Percentiles rank a stretch among this genome's conserved stretches.
Evolutionary conservation across 2,329 filamentous ascomycete genomes (phyloP).

Genomic region (Fusarium sp.): DNA sequence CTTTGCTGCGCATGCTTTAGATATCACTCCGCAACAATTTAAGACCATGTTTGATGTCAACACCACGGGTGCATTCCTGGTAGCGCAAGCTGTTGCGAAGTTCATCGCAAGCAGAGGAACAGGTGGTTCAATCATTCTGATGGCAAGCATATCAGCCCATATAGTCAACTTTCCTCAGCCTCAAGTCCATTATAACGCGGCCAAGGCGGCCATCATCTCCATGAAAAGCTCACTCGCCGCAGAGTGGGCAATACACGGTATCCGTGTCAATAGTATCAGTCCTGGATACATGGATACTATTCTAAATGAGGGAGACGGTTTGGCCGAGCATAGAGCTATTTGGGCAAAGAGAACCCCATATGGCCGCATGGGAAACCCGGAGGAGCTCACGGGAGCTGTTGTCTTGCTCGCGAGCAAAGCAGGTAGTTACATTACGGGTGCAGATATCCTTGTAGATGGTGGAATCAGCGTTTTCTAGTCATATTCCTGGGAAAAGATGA

Average conservation of each 20-base stretch:
- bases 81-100: constrained; percentile 70
- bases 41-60: constrained; percentile 77
- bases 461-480: constrained; percentile 18
- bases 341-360: constrained; percentile 12
- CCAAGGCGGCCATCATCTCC: constrained; percentile 9
- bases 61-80: constrained; percentile 75
- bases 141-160: constrained; percentile 75
- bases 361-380: constrained; percentile 15
- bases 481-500: neutral
- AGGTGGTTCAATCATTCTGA: constrained; percentile 75
- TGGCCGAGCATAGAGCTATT: constrained; percentile 17
- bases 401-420: constrained; percentile 19
- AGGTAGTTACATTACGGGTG: constrained; percentile 21
- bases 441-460: constrained; percentile 16
- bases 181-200: constrained; percentile 76
- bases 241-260: constrained; percentile 17
- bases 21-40: constrained; percentile 70
- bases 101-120: constrained; percentile 47
- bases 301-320: constrained; percentile 10
- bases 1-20: constrained; percentile 64
- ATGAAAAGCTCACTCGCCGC: constrained; percentile 18
- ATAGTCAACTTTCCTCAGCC: constrained; percentile 78
- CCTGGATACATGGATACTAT: constrained; percentile 27
- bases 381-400: constrained; percentile 16
- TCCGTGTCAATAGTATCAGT: constrained; percentile 20